Conservation (phyloP, 345 rosid species). For the Trapa bicornis region DNA sequence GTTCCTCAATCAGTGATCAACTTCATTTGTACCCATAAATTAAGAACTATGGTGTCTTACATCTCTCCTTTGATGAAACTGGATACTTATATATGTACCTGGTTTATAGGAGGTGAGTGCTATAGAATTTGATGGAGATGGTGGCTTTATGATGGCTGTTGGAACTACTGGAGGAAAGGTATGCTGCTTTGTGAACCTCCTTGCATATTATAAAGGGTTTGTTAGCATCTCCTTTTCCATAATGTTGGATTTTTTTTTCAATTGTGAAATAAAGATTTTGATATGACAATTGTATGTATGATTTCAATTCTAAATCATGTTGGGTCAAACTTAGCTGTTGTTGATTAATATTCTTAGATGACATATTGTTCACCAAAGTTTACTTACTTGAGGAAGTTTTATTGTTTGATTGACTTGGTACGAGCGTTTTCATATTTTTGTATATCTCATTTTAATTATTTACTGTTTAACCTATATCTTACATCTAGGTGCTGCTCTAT, state of each 20-base stretch:
- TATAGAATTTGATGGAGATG: slow-evolving; percentile 65
- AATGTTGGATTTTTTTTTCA: not conserved
- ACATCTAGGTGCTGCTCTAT: slow-evolving; percentile 68
- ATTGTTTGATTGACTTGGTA: not conserved
- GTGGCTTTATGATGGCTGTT: slow-evolving; percentile 73
- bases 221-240: not conserved
- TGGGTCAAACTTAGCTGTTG: not conserved
- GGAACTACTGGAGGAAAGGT: slow-evolving; percentile 95
- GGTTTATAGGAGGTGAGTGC: slow-evolving; percentile 75
- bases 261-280: not conserved
- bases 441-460: slow-evolving; percentile 1
- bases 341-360: not conserved
- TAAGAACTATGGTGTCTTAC: not conserved
- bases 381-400: not conserved
- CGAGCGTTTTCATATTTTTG: not conserved
- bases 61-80: not conserved
- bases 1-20: not conserved
- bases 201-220: not conserved
- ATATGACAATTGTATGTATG: not conserved
- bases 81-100: slow-evolving; percentile 5
- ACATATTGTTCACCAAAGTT: not conserved
- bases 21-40: not conserved
- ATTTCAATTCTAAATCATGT: not conserved
- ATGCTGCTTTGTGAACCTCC: slow-evolving; percentile 6
- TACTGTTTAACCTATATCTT: not conserved